These are phyloP conservation scores for Wallacemonas sp. DNA, from an alignment of 208 protist species.

Conservation along the genomic window DNA sequence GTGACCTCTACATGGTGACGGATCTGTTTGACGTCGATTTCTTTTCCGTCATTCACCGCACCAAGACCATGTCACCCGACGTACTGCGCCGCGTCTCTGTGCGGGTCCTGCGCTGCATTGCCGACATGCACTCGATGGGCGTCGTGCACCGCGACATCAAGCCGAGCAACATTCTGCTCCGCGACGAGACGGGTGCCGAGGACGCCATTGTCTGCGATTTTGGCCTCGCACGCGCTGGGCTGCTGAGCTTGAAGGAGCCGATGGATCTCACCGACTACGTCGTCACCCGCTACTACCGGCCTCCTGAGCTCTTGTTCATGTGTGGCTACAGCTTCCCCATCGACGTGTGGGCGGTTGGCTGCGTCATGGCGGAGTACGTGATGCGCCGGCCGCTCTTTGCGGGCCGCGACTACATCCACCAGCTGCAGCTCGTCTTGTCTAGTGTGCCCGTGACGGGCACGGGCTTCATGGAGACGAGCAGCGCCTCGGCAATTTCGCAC, in stretches of 20 bases:
- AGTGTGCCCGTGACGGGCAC: constrained; percentile 71
- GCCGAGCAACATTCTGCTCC: constrained; percentile 95
- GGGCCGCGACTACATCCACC: constrained; percentile 88
- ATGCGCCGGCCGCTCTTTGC: constrained; percentile 81
- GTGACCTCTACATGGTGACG: constrained; percentile 90
- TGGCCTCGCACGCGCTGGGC: constrained; percentile 82
- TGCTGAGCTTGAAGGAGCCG: constrained; percentile 66
- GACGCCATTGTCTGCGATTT: constrained; percentile 95
- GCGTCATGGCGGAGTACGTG: constrained; percentile 98
- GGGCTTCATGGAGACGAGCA: constrained; percentile 61
- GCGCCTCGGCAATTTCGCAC: constrained; percentile 44
- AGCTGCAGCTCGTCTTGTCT: constrained; percentile 87
- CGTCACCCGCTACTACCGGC: constrained; percentile 99
- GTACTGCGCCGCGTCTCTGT: constrained; percentile 95
- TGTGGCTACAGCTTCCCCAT: constrained; percentile 90
- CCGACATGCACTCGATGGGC: constrained; percentile 96
- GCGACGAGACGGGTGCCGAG: constrained; percentile 70
- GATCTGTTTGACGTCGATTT: constrained; percentile 96
- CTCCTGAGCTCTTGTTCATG: constrained; percentile 98
- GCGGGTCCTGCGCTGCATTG: constrained; percentile 94
- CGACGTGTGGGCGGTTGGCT: constrained; percentile 99
- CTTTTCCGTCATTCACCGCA: constrained; percentile 65
- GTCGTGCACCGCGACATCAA: constrained; percentile 98
- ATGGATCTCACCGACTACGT: constrained; percentile 96
- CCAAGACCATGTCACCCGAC: constrained; percentile 58